Base-by-base conservation (phyloP, 768 basidiomycete genomes). In the Leccinum longicurvipes region DNA sequence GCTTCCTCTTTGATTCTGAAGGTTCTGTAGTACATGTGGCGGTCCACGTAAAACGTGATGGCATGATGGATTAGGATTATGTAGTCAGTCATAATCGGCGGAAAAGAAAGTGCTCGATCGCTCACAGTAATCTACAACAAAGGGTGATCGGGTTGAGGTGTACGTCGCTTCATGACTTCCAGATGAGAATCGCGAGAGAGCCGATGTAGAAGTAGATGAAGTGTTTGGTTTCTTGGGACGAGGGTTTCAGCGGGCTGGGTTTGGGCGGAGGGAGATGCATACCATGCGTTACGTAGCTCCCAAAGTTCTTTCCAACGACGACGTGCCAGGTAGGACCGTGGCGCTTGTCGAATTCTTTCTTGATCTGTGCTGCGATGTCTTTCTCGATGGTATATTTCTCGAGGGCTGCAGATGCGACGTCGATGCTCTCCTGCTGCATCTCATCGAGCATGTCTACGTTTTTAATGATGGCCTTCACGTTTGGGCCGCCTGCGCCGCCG, bases 131-230 rank as follows among this genome's bases (percentile, higher is more conserved):
- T 69, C 69, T 67, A 63, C 54, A 51, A 51, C 50, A 51, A 49
- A 48, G 44, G 47, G 52, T 50, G 55, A 53, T 60, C 36, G 50
- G 32, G 48, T 41, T 56, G 51, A 17, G 36, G 21, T 23, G 15
- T 53, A 23, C 42, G 55, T 54, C 36, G 47, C 49, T 75, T 75
- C 75, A 93, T 82, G 91, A 93, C 78, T 92, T 93, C 91, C 91
- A 93, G 77, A 93, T 85, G 72, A 98, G 86, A 76, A 98, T 85
- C 58, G 95, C 95, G 65, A 95, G 86, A 32, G 87, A 77, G 54
- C 92, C 93, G 70, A 98, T 79, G 79, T 96, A 98, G 76, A 96
- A 96, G 81, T 98, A 98, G 77, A 98, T 94, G 77, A 98, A 98
- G 71, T 97, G 90, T 74, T 94, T 95, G 61, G 93, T 96, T 82